A percentile compares a stretch with the other conserved stretches of the same genome.
These are phyloP conservation scores for Lipomyces chichibuensis DNA, from an alignment of 805 yeast species.

Conservation along the genomic window DNA sequence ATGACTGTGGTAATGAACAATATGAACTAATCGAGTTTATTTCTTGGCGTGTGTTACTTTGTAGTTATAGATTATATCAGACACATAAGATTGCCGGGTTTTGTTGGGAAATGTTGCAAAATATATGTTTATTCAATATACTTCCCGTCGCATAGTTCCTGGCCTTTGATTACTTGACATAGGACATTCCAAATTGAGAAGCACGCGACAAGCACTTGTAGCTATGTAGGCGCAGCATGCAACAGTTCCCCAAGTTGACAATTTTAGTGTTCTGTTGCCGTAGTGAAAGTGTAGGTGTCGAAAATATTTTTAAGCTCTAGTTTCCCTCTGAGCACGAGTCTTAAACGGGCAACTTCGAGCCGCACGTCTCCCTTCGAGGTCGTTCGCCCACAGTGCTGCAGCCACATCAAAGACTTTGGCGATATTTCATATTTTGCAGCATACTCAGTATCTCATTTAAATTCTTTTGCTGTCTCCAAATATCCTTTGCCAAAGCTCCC, in stretches of 20 bases:
- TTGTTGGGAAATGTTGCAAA: background rate
- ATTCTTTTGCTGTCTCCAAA: background rate
- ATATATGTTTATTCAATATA: background rate
- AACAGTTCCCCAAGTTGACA: no score
- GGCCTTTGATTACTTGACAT: background rate
- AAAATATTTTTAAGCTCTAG: no score
- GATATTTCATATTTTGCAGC: background rate
- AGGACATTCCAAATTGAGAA: background rate
- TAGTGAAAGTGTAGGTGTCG: no score
- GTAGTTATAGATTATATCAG: background rate
- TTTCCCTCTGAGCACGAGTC: no score
- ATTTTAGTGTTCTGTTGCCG: no score
- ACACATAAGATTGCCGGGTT: background rate
- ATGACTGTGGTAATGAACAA: conserved; percentile 1
- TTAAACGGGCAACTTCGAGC: no score
- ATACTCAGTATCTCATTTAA: background rate
- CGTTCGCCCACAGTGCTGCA: background rate
- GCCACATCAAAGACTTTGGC: background rate
- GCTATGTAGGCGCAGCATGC: no score
- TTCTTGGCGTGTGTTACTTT: conserved; percentile 1
- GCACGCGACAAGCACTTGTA: no score
- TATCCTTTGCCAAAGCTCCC: background rate
- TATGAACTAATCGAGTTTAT: background rate
- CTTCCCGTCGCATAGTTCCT: background rate
- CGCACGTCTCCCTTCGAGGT: background rate